Base-by-base conservation (phyloP, 805 yeast genomes). In the Blastobotrys muscicola region DNA sequence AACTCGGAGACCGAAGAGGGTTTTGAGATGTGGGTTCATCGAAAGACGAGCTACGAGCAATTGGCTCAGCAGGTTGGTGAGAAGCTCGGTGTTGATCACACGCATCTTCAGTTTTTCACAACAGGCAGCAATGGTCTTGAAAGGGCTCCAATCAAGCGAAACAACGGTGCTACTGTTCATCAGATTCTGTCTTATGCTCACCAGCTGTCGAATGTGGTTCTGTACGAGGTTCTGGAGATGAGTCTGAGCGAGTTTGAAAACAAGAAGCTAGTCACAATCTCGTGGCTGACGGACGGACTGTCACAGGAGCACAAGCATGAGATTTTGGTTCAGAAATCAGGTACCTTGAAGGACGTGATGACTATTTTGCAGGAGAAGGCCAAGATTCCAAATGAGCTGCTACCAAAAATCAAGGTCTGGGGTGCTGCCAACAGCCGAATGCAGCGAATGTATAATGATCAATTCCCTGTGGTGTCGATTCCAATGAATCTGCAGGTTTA, bases 161-260 rank as follows among this genome's bases (percentile, higher is more conserved):
- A 54, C 31, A 45, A 54, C 10, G 66, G 66, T 42, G 54, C 59
- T 29, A 59, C 66, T 5, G 67, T 78, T 3, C 55, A 68, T 1
- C 53, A 54, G 39, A 41, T 60, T 16, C 36, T 62, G 4, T n/a
- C 50, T 4, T 50, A 60, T 37, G 36, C 43, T 8, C 39, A 39
- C 23, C 45, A 39, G 32, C 36, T 33, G 16, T 40, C 49, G 9
- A 39, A 36, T n/a, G 35, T 43, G 8, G 73, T 90, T 45, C 80
- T 80, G 50, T 90, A 83, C 58, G 96, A 90, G 56, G 63, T 82
- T 1, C 69, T 92, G 55, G 82, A 78, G 38, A 78, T 87, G 36
- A 77, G 89, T 1, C 66, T 90, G 43, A 71, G 68, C 31, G 94
- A 86, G 49, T 74, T 82, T 54, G 98, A 92, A 61, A 78, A 74